Evolutionary conservation across 306 rosid species (phyloP), one percentile per base, ranked within the genome.

Genomic region (Cicer bijugum): DNA sequence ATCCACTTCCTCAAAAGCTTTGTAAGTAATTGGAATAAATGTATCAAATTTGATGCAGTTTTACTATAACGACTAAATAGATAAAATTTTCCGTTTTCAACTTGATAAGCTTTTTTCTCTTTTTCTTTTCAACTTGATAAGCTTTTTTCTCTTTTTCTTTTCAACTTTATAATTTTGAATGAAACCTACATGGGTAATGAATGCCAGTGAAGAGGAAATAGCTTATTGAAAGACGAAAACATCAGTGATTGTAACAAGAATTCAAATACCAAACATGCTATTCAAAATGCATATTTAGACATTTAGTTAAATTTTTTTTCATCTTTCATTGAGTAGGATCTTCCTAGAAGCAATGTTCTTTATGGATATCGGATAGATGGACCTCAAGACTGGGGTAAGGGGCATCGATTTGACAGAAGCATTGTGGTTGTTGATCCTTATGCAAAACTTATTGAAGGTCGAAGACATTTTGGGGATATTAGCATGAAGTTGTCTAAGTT

Each of bases 291-390:
- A 39, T 8, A 12, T 43, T 23, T 42, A 19, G 53, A 51, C 16
- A 66, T 44, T 74, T 44, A 39, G 23, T 61, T 62, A 68, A 39
- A 10, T 64, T 69, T 53, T 28, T 58, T 28, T 64, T 12, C 67
- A 33, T 4, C 12, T 71, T 74, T 50, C 45, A 11, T 37, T 75
- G 63, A 75, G 47, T 84, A 94, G 99, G 96, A 90, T 86, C 87
- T 94, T 28, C 92, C 91, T 58, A 75, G 82, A 43, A 91, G 89
- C 77, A 84, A 87, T 78, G 97, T 89, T 79, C 84, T 82, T 19
- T 94, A 94, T 69, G 95, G 99, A 19, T 94, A 89, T 79, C 77
- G 90, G 56, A 71, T 91, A 14, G 96, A 91, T 85, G 99, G 99
- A 52, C 90, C 99, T 62, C 86, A 12, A 67, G 89, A 83, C 82